These are phyloP conservation scores for Fagopyrum tataricum DNA, from an alignment of 148 eudicot species.

Conservation along the genomic window DNA sequence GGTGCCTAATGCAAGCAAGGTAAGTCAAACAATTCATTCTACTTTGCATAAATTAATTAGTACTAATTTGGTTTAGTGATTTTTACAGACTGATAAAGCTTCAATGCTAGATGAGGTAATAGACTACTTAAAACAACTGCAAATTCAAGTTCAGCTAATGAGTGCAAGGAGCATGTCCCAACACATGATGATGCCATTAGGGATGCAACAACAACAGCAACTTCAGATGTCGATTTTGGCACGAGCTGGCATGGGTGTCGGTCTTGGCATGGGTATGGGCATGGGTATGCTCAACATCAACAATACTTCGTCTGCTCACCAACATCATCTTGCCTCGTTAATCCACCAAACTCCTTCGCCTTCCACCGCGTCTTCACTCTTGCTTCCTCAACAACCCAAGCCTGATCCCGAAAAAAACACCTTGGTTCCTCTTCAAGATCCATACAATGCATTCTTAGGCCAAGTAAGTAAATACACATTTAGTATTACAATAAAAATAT, in stretches of 20 bases:
- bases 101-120: conserved; percentile 95
- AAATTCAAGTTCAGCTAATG: conserved; percentile 77
- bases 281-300: conserved; percentile 50
- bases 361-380: conserved; percentile 32
- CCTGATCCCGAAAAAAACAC: conserved; percentile 22
- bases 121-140: conserved; percentile 73
- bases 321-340: conserved; percentile 22
- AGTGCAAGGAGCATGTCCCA: conserved; percentile 44
- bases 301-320: conserved; percentile 22
- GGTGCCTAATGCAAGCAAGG: conserved; percentile 93
- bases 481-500: too few species aligned
- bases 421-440: conserved; percentile 38
- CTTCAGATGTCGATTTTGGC: conserved; percentile 74
- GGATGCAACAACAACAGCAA: conserved; percentile 77
- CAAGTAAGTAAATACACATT: conserved; percentile 38
- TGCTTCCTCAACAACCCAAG: conserved; percentile 30
- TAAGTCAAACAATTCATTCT: conserved; percentile 11
- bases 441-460: conserved; percentile 47
- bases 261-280: conserved; percentile 54
- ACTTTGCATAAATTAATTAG: background rate
- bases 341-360: conserved; percentile 25
- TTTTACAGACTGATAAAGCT: conserved; percentile 77
- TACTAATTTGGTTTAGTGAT: background rate
- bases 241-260: conserved; percentile 59
- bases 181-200: conserved; percentile 62